Percentiles rank a stretch among this genome's conserved stretches.
These are phyloP conservation scores for Priceomyces medius DNA, from an alignment of 805 yeast genomes.

Conservation along the genomic window DNA sequence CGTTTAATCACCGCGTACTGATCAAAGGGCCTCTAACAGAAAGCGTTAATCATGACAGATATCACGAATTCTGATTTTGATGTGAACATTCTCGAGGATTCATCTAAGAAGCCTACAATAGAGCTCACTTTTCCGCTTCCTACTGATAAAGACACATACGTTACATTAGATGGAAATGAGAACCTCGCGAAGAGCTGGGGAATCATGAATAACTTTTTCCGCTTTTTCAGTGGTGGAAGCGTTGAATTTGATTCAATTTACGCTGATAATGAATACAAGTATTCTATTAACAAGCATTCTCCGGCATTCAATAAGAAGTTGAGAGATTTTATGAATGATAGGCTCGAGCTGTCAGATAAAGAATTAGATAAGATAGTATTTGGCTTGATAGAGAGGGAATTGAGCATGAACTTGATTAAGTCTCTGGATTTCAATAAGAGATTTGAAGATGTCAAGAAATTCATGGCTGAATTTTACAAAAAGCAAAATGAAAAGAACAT, in stretches of 20 bases:
- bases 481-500: conserved; percentile 35
- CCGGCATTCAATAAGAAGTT: conserved; percentile 26
- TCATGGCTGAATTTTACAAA: conserved; percentile 38
- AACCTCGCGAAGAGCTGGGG: conserved; percentile 22
- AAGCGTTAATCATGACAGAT: conserved; percentile 2
- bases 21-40: too few species aligned
- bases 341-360: conserved; percentile 31
- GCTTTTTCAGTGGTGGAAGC: conserved; percentile 23
- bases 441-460: conserved; percentile 35
- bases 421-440: conserved; percentile 31
- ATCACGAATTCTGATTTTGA: conserved; percentile 23
- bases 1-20: too few species aligned
- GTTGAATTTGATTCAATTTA: conserved; percentile 30
- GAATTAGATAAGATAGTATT: conserved; percentile 36
- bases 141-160: conserved; percentile 29
- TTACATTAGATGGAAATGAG: conserved; percentile 29
- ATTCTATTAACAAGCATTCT: conserved; percentile 32
- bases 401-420: conserved; percentile 35
- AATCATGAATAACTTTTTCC: conserved; percentile 31
- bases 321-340: conserved; percentile 30
- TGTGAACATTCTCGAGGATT: conserved; percentile 38
- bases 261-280: conserved; percentile 31
- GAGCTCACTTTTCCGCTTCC: conserved; percentile 41
- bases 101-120: conserved; percentile 28
- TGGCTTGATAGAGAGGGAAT: conserved; percentile 35